Conservation (phyloP, 345 rosid genomes). For the Melaleuca quinquenervia region DNA sequence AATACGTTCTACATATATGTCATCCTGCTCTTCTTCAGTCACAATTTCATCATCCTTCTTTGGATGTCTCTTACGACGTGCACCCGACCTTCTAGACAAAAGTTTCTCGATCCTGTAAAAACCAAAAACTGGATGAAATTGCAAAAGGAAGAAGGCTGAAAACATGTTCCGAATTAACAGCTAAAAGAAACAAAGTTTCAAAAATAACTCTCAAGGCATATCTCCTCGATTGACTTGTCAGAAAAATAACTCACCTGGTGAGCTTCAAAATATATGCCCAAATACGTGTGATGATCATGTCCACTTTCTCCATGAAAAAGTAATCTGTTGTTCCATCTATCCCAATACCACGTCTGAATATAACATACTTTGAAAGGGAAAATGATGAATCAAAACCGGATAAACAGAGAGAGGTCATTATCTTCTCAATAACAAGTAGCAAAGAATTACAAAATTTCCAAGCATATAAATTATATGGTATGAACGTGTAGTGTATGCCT, state of each 20-base stretch:
- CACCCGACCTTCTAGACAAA: slow-evolving; percentile 30
- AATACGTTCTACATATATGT: slow-evolving; percentile 60
- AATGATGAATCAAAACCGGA: neutral
- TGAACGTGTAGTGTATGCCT: neutral
- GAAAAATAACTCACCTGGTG: slow-evolving; percentile 42
- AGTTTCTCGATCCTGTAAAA: slow-evolving; percentile 56
- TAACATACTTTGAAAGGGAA: slow-evolving; percentile 44
- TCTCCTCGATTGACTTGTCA: neutral
- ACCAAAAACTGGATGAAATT: slow-evolving; percentile 4
- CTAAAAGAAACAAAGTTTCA: neutral
- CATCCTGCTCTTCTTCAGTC: slow-evolving; percentile 35
- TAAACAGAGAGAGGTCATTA: neutral
- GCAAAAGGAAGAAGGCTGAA: slow-evolving; percentile 1
- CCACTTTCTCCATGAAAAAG: slow-evolving; percentile 80
- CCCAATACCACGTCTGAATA: slow-evolving; percentile 93
- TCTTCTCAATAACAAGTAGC: neutral
- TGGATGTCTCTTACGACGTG: slow-evolving; percentile 36
- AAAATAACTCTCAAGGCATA: neutral
- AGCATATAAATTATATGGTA: neutral
- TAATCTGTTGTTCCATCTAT: slow-evolving; percentile 66
- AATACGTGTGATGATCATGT: slow-evolving; percentile 64
- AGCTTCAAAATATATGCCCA: slow-evolving; percentile 60
- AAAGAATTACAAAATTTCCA: neutral
- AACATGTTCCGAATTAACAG: neutral
- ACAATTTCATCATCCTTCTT: slow-evolving; percentile 60